A percentile compares a stretch with the other conserved stretches of the same genome.
phyloP scores from a whole-genome alignment of 257 asterid genomes.

The Craterostigma plantagineum region DNA sequence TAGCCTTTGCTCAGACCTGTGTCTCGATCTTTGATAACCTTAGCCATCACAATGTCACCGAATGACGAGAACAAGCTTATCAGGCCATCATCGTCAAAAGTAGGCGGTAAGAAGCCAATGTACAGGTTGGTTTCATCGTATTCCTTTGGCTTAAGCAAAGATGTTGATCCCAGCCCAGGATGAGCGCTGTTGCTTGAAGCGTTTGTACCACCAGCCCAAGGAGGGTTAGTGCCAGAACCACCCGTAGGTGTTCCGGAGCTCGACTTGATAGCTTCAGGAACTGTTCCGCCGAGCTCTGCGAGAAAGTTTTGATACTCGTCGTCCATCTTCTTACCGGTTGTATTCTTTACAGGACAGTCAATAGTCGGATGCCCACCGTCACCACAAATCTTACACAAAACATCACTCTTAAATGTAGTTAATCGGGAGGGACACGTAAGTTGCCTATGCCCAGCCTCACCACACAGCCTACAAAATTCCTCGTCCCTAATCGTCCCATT shows the following conservation, averaged over 20 bases:
- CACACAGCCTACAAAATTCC: slow-evolving; percentile 83
- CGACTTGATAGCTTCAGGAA: slow-evolving; percentile 55
- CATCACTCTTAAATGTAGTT: slow-evolving; percentile 84
- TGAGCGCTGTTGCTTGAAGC: slow-evolving; percentile 23
- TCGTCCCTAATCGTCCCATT: slow-evolving; percentile 96
- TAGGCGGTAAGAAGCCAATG: slow-evolving; percentile 85
- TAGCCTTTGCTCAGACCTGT: slow-evolving; percentile 79
- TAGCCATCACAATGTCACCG: slow-evolving; percentile 95
- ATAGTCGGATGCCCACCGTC: slow-evolving; percentile 97
- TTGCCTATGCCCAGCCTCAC: slow-evolving; percentile 92
- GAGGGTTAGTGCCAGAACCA: slow-evolving; percentile 50
- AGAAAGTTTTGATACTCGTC: slow-evolving; percentile 88
- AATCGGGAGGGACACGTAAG: slow-evolving; percentile 81
- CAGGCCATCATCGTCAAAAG: slow-evolving; percentile 74
- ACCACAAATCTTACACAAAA: slow-evolving; percentile 82
- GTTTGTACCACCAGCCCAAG: slow-evolving; percentile 50
- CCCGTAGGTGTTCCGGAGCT: slow-evolving; percentile 48
- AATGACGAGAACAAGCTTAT: slow-evolving; percentile 61
- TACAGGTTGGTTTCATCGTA: slow-evolving; percentile 79
- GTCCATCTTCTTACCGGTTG: slow-evolving; percentile 96
- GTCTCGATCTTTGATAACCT: slow-evolving; percentile 76
- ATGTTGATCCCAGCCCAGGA: slow-evolving; percentile 34
- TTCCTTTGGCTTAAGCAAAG: slow-evolving; percentile 55
- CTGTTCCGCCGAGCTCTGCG: slow-evolving; percentile 86
- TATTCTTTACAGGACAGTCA: slow-evolving; percentile 82